Conservation (phyloP, 2,329 filamentous ascomycete species). For the Ophiostoma ips region DNA sequence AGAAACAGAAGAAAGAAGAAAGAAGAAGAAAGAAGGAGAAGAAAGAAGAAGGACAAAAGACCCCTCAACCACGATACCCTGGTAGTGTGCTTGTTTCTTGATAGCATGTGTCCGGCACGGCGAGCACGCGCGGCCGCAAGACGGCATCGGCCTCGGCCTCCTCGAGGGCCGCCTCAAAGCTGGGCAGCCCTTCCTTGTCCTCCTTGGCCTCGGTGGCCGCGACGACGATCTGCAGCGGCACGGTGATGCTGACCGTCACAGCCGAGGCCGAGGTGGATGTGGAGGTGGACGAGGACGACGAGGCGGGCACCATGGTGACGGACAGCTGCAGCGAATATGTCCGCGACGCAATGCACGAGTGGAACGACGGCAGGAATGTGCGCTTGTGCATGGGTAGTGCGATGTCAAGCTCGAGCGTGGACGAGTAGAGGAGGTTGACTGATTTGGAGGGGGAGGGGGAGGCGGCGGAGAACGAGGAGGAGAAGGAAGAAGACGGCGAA, state of each 20-base stretch:
- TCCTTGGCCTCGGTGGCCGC: slow-evolving; percentile 12
- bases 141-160: slow-evolving; percentile 30
- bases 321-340: slow-evolving; percentile 37
- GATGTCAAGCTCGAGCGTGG: slow-evolving; percentile 34
- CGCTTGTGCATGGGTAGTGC: slow-evolving; percentile 32
- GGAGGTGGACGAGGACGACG: slow-evolving; percentile 21
- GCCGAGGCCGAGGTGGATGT: not conserved
- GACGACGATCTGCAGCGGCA: slow-evolving; percentile 11
- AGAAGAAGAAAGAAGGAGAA: not conserved
- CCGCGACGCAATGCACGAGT: slow-evolving; percentile 42
- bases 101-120: slow-evolving; percentile 17
- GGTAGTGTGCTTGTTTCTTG: slow-evolving; percentile 17
- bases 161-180: slow-evolving; percentile 35
- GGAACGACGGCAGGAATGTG: slow-evolving; percentile 41
- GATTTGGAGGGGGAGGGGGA: not conserved
- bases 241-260: slow-evolving; percentile 5
- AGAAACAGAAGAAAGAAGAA: not conserved
- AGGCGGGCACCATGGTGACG: slow-evolving; percentile 24
- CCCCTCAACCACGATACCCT: slow-evolving; percentile 13
- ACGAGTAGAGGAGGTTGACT: slow-evolving; percentile 24
- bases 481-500: not conserved
- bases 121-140: slow-evolving; percentile 29
- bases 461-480: not conserved
- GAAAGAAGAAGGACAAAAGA: not conserved
- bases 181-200: slow-evolving; percentile 26